Evolutionary conservation across 2,329 filamentous ascomycete genomes (phyloP).

Genomic region (Amylocarpus encephaloides): DNA sequence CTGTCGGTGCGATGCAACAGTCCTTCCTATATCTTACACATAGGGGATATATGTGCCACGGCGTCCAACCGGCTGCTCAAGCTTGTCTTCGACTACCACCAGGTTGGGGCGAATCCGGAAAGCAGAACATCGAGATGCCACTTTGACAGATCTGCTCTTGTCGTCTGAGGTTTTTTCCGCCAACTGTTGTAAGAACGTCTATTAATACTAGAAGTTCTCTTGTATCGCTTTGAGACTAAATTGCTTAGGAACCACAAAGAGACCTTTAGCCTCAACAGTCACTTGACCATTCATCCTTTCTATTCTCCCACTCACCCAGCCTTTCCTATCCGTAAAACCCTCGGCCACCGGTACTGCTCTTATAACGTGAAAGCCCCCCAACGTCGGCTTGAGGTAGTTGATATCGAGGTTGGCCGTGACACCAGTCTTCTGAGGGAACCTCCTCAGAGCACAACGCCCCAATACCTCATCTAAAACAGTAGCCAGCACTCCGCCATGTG

Average conservation of each 20-base stretch:
- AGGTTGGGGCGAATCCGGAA: too few species aligned
- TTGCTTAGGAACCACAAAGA: conserved; percentile 53
- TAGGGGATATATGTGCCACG: too few species aligned
- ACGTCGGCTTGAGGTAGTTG: conserved; percentile 55
- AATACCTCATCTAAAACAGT: conserved; percentile 65
- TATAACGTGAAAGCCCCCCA: conserved; percentile 59
- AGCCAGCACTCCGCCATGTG: conserved; percentile 65
- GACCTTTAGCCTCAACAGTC: conserved; percentile 50
- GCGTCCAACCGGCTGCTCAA: too few species aligned
- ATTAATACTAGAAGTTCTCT: conserved; percentile 11
- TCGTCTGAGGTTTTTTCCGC: too few species aligned
- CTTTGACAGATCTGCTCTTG: too few species aligned
- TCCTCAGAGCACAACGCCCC: conserved; percentile 51
- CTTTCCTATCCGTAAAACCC: conserved; percentile 40
- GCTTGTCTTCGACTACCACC: too few species aligned
- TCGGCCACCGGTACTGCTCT: conserved; percentile 40
- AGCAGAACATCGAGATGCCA: too few species aligned
- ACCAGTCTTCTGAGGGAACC: conserved; percentile 43
- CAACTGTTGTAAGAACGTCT: too few species aligned
- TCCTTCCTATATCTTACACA: too few species aligned
- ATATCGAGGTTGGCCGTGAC: conserved; percentile 53
- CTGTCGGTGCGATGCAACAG: too few species aligned
- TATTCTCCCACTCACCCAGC: conserved; percentile 47
- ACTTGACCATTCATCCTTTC: conserved; percentile 49
- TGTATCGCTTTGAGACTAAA: conserved; percentile 14